Evolutionary conservation across 345 rosid species (phyloP).

Genomic region (Eucalyptus pumila): DNA sequence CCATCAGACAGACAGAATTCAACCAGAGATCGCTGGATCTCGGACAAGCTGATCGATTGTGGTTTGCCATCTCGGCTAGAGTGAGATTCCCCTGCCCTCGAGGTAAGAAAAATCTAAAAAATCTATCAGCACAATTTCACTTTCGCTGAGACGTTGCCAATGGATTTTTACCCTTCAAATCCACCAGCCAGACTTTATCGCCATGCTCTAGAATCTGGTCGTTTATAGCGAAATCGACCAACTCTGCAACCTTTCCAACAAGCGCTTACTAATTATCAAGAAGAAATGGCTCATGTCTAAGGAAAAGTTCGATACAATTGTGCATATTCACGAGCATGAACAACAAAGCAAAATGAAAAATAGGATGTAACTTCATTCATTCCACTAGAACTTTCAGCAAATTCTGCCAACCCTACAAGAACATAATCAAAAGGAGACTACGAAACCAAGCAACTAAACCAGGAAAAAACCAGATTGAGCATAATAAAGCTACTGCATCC

Average conservation of each 20-base stretch:
- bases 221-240: background rate
- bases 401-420: background rate
- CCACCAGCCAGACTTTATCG: background rate
- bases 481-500: background rate
- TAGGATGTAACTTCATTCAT: background rate
- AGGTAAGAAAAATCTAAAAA: background rate
- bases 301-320: background rate
- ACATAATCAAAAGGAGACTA: background rate
- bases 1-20: background rate
- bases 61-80: background rate
- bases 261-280: background rate
- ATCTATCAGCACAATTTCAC: background rate
- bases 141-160: background rate
- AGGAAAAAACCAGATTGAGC: background rate
- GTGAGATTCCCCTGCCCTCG: background rate
- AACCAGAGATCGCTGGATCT: background rate
- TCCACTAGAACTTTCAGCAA: background rate
- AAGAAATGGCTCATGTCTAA: too few relatives aligned
- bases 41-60: background rate
- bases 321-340: background rate
- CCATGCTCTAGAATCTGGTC: background rate
- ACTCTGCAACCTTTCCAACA: background rate
- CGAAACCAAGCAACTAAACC: background rate
- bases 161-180: background rate
- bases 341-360: background rate